phyloP scores from a whole-genome alignment of 495 filamentous ascomycete species.

The Clavariopsis aquatica region DNA sequence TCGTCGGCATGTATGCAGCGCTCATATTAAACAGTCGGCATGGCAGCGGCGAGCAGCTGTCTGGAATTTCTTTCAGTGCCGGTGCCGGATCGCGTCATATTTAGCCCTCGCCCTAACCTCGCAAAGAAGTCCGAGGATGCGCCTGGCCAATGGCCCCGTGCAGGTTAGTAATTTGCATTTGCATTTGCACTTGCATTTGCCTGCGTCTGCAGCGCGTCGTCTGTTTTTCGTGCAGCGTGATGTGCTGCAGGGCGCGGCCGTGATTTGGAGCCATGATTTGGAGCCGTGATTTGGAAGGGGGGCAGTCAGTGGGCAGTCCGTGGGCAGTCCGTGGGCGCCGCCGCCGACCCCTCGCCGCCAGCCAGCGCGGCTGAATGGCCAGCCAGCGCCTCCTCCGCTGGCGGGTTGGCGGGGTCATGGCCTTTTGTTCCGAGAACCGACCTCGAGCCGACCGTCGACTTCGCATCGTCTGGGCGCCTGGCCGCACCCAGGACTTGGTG shows the following conservation, averaged over 20 bases:
- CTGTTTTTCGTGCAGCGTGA: neutral
- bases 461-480: neutral
- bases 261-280: too few species aligned
- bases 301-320: neutral
- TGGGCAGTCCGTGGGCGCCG: too few species aligned
- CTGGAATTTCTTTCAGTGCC: neutral
- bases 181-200: too few species aligned
- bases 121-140: neutral
- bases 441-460: neutral
- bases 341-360: too few species aligned
- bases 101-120: neutral
- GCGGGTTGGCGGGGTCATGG: neutral
- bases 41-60: neutral
- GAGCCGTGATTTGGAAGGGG: too few species aligned
- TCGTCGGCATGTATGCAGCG: constrained; percentile 12
- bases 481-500: neutral
- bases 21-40: constrained; percentile 3
- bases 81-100: constrained; percentile 18
- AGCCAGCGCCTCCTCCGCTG: too few species aligned
- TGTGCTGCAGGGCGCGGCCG: neutral
- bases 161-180: neutral
- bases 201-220: neutral
- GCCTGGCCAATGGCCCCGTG: neutral
- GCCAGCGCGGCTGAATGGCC: too few species aligned
- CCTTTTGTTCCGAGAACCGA: neutral